phyloP scores from a whole-genome alignment of 2,329 filamentous ascomycete species.

The Dactylellina sp. region DNA sequence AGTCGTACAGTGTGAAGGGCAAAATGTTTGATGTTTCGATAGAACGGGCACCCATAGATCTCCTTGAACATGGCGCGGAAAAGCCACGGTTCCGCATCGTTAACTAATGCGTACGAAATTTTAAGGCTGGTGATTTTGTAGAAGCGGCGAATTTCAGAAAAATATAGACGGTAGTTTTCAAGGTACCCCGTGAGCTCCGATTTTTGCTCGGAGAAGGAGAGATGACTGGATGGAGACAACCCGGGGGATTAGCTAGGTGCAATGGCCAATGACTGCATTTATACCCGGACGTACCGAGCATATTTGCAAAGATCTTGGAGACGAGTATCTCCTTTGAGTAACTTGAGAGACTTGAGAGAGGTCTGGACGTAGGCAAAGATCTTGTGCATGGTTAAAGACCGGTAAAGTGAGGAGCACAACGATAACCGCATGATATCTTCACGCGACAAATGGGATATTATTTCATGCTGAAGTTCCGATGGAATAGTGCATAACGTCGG shows the following conservation, averaged over 20 bases:
- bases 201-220: not conserved
- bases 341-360: not conserved
- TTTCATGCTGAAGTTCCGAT: not conserved
- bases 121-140: not conserved
- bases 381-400: not conserved
- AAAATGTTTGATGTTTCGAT: not conserved
- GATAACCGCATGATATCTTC: not conserved
- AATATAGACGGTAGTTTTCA: conserved; percentile 8
- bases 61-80: not conserved
- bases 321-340: not conserved
- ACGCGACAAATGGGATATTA: not conserved
- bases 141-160: not conserved
- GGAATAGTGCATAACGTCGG: not conserved
- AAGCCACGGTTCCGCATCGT: not conserved
- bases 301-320: not conserved
- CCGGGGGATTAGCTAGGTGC: no score
- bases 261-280: no score
- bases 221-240: not conserved
- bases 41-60: not conserved
- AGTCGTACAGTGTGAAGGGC: not conserved
- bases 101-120: not conserved
- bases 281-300: not conserved
- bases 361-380: not conserved
- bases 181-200: not conserved
- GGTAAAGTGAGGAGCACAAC: not conserved